These are phyloP conservation scores for Lichtheimia corymbifera DNA, from an alignment of 371 early-diverging fungal genomes.

Conservation along the genomic window DNA sequence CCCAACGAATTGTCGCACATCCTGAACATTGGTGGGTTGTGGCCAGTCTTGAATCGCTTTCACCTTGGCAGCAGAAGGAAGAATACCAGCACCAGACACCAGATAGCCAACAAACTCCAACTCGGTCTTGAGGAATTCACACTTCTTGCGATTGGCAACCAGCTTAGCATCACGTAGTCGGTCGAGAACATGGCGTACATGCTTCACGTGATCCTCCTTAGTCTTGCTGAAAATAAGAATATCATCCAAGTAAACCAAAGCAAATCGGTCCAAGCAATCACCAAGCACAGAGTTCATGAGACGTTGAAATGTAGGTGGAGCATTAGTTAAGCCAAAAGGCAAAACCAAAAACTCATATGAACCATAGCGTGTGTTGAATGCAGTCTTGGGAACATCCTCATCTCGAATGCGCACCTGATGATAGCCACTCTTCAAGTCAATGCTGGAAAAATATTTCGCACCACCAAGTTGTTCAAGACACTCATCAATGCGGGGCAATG, in stretches of 20 bases:
- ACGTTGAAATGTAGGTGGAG: too few species aligned
- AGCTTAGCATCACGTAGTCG: constrained; percentile 33
- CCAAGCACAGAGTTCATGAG: constrained; percentile 41
- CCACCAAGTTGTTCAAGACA: too few species aligned
- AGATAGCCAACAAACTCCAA: constrained; percentile 48
- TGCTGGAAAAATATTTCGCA: too few species aligned
- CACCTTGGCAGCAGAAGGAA: constrained; percentile 25
- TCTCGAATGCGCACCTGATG: too few species aligned
- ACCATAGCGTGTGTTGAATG: too few species aligned
- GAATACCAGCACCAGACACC: constrained; percentile 28
- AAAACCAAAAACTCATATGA: too few species aligned
- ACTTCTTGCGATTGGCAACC: constrained; percentile 53
- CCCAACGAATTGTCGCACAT: constrained; percentile 41
- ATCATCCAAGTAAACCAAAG: constrained; percentile 20
- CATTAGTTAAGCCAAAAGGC: too few species aligned
- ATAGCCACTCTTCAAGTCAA: too few species aligned
- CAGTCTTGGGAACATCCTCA: too few species aligned
- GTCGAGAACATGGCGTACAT: constrained; percentile 31
- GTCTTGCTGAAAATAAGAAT: constrained; percentile 9
- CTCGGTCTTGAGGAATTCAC: constrained; percentile 35
- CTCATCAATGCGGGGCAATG: too few species aligned
- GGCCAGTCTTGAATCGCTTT: constrained; percentile 35
- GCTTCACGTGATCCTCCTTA: background rate
- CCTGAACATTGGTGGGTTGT: constrained; percentile 29
- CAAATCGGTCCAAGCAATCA: constrained; percentile 34